Base-by-base conservation (phyloP, 1,284 basidiomycete species). In the Vanrija humicola region DNA sequence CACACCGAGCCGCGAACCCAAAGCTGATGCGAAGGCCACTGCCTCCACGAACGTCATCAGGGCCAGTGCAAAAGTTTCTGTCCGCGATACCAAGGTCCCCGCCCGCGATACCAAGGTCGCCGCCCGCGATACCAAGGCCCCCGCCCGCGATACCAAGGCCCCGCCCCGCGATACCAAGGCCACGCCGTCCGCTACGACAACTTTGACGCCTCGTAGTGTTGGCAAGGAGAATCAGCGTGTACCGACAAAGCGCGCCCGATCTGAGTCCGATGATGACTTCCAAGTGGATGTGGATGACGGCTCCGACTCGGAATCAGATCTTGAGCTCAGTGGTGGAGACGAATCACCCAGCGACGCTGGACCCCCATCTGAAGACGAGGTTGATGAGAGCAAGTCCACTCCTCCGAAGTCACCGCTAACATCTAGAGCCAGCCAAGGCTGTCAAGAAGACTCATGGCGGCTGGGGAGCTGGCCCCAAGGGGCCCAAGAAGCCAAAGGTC, bases 341-440 rank as follows among this genome's bases (percentile, higher is more conserved):
- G 34, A 34, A 14, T 5, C 34, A 5, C 34, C 34, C 2, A 34
- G 34, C 34, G 39, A 55, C 29, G 52, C 69, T 34, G 61, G 47
- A 53, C 79, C 77, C 67, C 75, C 79, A 48, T 64, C 66, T 34
- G 34, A 34, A 15, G 34, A 34, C 34, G 34, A 34, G 34, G 34
- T 34, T 2, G 34, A 34, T 14, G 34, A 34, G 34, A 34, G 34
- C 12, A 15, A 34, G 34, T 12, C 9, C 14, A 15, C 21, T 34
- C 34, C 9, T 34, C 14, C 12, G 9, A 12, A 34, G 14, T 12
- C 34, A 14, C 34, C 1, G 14, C 34, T 34, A 12, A 34, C 12
- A 7, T 42, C 40, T 19, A 42, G 40, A 3, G 19, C 40, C 40
- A 8, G 25, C 29, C 6, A 25, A 43, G 26, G 5, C 15, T 1